Evolutionary conservation across 129 eudicot genomes (phyloP).

Genomic region (Tagetes erecta): DNA sequence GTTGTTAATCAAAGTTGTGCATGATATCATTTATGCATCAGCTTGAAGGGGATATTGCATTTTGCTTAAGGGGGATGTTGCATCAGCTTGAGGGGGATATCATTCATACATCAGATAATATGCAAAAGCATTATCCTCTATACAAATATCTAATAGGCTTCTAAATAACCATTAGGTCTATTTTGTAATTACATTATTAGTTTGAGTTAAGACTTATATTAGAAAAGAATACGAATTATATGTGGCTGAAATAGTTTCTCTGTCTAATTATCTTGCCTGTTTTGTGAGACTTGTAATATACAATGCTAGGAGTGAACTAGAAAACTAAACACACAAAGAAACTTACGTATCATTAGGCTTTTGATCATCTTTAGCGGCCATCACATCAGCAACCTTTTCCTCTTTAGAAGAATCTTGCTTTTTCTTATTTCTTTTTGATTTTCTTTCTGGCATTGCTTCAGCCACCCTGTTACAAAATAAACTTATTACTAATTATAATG

Average conservation of each 20-base stretch:
- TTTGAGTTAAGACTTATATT: background rate
- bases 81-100: too few species aligned
- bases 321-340: background rate
- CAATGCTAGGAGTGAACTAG: background rate
- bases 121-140: background rate
- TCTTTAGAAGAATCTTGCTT: constrained; percentile 31
- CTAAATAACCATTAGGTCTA: background rate
- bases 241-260: background rate
- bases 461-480: constrained; percentile 23
- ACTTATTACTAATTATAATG: background rate
- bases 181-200: background rate
- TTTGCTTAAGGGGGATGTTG: background rate
- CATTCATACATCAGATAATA: too few species aligned
- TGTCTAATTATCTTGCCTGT: background rate
- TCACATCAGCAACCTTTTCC: constrained; percentile 26
- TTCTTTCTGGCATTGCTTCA: constrained; percentile 20
- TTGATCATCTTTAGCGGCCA: constrained; percentile 33
- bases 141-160: background rate
- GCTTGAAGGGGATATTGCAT: background rate
- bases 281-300: background rate
- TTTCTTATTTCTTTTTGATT: constrained; percentile 36
- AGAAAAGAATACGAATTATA: background rate
- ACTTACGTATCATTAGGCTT: constrained; percentile 32
- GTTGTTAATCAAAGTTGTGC: background rate
- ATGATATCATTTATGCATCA: background rate